A percentile compares a stretch with the other conserved stretches of the same genome.
Conservation (phyloP, 2,329 filamentous ascomycete species). For the Calcarisporium arbuscula region DNA sequence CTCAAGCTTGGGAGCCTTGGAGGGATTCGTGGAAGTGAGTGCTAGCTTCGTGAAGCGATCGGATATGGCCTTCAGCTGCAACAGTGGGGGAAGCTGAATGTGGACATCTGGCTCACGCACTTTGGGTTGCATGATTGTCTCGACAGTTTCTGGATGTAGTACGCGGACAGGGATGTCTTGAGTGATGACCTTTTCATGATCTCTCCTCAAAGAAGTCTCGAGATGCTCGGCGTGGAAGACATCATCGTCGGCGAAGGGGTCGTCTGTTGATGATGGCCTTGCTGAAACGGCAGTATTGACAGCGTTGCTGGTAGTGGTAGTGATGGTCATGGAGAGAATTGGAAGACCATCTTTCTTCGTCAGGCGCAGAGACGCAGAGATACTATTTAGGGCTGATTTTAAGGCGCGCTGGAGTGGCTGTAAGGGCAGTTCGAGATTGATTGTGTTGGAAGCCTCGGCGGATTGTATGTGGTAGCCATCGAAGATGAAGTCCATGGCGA, state of each 20-base stretch:
- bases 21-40: constrained; percentile 34
- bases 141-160: constrained; percentile 74
- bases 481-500: constrained; percentile 78
- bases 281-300: constrained; percentile 24
- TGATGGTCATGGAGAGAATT: constrained; percentile 83
- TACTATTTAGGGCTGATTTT: constrained; percentile 75
- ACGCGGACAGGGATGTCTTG: constrained; percentile 96
- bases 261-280: constrained; percentile 25
- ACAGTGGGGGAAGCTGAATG: constrained; percentile 78
- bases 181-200: constrained; percentile 86
- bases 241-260: constrained; percentile 33
- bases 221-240: constrained; percentile 44
- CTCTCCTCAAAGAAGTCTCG: constrained; percentile 53
- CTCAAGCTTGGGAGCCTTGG: constrained; percentile 63
- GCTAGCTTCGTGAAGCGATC: constrained; percentile 92
- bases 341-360: constrained; percentile 90
- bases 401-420: constrained; percentile 83
- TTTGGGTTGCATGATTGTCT: constrained; percentile 86
- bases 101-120: constrained; percentile 90
- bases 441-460: constrained; percentile 73
- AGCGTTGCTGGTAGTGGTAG: constrained; percentile 57
- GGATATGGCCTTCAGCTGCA: constrained; percentile 88
- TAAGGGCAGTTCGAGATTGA: constrained; percentile 95
- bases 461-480: constrained; percentile 80
- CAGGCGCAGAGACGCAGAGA: constrained; percentile 76